These are phyloP conservation scores for Farysia itapuensis DNA, from an alignment of 1,284 basidiomycete genomes.

Conservation along the genomic window DNA sequence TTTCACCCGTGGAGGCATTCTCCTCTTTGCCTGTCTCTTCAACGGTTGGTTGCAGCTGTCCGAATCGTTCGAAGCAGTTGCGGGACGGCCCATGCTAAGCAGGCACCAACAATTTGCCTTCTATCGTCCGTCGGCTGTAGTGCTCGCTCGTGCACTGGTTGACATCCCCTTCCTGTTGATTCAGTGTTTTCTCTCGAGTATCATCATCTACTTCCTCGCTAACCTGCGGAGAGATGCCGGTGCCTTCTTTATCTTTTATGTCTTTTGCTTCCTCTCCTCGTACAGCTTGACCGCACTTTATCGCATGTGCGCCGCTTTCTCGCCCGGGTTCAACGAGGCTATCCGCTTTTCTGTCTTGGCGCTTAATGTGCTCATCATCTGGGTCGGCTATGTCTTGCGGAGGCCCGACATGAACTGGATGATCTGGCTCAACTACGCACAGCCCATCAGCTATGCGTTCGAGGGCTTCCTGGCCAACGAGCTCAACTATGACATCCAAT, in stretches of 20 bases:
- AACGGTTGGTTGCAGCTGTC: constrained; percentile 53
- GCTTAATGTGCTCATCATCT: constrained; percentile 35
- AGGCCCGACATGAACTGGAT: constrained; percentile 66
- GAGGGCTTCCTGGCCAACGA: constrained; percentile 66
- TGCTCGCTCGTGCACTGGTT: constrained; percentile 39
- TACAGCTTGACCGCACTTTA: constrained; percentile 41
- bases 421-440: constrained; percentile 67
- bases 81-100: constrained; percentile 61
- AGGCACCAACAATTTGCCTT: constrained; percentile 48
- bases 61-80: constrained; percentile 64
- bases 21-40: constrained; percentile 63
- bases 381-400: constrained; percentile 65
- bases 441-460: constrained; percentile 72
- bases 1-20: constrained; percentile 49
- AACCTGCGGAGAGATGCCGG: constrained; percentile 25
- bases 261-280: constrained; percentile 57
- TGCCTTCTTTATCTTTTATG: constrained; percentile 65
- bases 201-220: constrained; percentile 59
- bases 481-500: constrained; percentile 56
- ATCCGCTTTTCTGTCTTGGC: constrained; percentile 38
- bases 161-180: constrained; percentile 61
- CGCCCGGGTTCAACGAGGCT: constrained; percentile 60
- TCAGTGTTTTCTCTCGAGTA: constrained; percentile 59
- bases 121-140: constrained; percentile 51
- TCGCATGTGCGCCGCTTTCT: constrained; percentile 37